These are phyloP conservation scores for Russula virescens DNA, from an alignment of 768 basidiomycete species.

Conservation along the genomic window DNA sequence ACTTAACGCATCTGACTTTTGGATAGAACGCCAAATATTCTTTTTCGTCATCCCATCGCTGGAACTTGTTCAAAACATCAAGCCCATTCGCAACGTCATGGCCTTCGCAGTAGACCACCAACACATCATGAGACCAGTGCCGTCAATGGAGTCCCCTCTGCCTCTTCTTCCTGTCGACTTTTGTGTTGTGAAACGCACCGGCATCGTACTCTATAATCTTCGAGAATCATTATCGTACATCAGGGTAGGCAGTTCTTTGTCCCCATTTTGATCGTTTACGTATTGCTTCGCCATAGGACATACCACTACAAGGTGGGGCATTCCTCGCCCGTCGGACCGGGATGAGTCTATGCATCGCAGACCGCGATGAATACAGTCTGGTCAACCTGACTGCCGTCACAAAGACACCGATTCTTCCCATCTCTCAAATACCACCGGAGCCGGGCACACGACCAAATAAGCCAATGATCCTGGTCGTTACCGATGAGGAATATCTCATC, in stretches of 20 bases:
- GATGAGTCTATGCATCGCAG: slow-evolving; percentile 65
- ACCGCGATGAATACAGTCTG: slow-evolving; percentile 66
- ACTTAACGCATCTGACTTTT: slow-evolving; percentile 6
- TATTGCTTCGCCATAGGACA: slow-evolving; percentile 46
- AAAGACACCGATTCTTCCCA: slow-evolving; percentile 66
- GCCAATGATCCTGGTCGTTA: slow-evolving; percentile 71
- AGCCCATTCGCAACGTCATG: slow-evolving; percentile 75
- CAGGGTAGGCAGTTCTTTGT: slow-evolving; percentile 41
- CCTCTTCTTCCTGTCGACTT: slow-evolving; percentile 56
- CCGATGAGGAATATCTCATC: slow-evolving; percentile 77
- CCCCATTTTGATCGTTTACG: slow-evolving; percentile 2
- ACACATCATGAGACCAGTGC: slow-evolving; percentile 50
- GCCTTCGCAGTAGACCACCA: slow-evolving; percentile 79
- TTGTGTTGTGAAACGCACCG: slow-evolving; percentile 62
- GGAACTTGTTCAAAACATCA: slow-evolving; percentile 62
- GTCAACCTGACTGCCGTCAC: slow-evolving; percentile 71
- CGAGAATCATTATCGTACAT: slow-evolving; percentile 57
- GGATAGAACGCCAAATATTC: slow-evolving; percentile 55
- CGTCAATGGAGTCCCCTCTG: slow-evolving; percentile 34
- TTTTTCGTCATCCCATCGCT: slow-evolving; percentile 80
- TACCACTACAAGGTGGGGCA: slow-evolving; percentile 57
- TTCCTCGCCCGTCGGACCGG: slow-evolving; percentile 58
- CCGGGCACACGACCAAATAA: slow-evolving; percentile 39
- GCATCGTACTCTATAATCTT: slow-evolving; percentile 58
- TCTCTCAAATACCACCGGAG: slow-evolving; percentile 57